phyloP scores from a whole-genome alignment of 2,329 filamentous ascomycete species.

The Lecanicillium sp. region DNA sequence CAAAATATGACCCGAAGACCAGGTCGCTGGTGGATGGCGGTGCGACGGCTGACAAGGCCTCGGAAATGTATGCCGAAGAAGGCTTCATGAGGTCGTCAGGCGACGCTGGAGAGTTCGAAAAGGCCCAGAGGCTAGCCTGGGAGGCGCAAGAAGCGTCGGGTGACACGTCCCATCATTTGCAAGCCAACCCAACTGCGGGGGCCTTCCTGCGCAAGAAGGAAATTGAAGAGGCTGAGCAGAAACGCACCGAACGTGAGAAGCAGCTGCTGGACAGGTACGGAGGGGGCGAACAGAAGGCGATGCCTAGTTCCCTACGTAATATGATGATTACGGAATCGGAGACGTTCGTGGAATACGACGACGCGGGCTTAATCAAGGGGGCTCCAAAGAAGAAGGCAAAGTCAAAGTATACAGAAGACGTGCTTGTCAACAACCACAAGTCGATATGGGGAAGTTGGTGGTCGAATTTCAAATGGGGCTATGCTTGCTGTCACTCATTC shows the following conservation, averaged over 20 bases:
- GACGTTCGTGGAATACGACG: slow-evolving; percentile 88
- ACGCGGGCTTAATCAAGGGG: slow-evolving; percentile 84
- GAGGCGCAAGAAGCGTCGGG: slow-evolving; percentile 81
- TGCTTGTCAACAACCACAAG: slow-evolving; percentile 83
- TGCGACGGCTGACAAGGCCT: slow-evolving; percentile 70
- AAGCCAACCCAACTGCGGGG: slow-evolving; percentile 93
- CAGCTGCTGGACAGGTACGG: slow-evolving; percentile 78
- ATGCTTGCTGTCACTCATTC: slow-evolving; percentile 86
- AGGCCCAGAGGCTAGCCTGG: slow-evolving; percentile 86
- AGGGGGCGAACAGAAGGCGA: slow-evolving; percentile 46
- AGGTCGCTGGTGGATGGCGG: slow-evolving; percentile 82
- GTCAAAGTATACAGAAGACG: slow-evolving; percentile 88
- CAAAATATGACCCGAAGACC: slow-evolving; percentile 96
- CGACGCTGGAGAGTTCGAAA: slow-evolving; percentile 88
- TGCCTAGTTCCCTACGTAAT: slow-evolving; percentile 55
- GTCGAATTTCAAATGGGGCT: slow-evolving; percentile 92
- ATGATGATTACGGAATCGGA: slow-evolving; percentile 74
- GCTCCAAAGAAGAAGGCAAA: slow-evolving; percentile 66
- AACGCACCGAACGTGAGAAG: slow-evolving; percentile 60
- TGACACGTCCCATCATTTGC: slow-evolving; percentile 76
- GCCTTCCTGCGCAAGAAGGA: slow-evolving; percentile 79
- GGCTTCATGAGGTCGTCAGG: slow-evolving; percentile 84
- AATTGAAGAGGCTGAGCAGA: slow-evolving; percentile 61
- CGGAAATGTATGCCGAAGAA: slow-evolving; percentile 81
- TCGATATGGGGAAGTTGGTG: slow-evolving; percentile 97